Conservation (phyloP, 768 basidiomycete genomes). For the Pleurotus ostreatus region DNA sequence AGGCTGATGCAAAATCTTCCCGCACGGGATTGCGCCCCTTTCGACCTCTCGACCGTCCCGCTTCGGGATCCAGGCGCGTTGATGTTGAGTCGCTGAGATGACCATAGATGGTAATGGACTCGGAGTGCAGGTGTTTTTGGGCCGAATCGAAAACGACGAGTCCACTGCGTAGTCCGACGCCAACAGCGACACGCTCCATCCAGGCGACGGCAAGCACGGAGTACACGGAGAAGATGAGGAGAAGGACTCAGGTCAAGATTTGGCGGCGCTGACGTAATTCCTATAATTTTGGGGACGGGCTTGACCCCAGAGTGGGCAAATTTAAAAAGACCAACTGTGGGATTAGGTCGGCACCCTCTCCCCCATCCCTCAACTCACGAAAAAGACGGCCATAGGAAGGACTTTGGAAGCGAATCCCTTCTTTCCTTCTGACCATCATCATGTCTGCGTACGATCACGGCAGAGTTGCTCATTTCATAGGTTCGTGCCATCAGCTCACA, state of each 20-base stretch:
- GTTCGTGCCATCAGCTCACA: constrained; percentile 20
- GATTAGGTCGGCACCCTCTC: not conserved
- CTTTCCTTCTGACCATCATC: constrained; percentile 14
- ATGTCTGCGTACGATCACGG: constrained; percentile 55
- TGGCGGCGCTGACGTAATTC: constrained; percentile 6
- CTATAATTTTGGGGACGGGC: constrained; percentile 9
- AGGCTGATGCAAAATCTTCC: too few relatives aligned
- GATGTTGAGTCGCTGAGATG: not conserved
- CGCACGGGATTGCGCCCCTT: too few relatives aligned
- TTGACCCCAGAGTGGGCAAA: constrained; percentile 7
- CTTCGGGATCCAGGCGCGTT: not conserved
- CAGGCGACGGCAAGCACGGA: not conserved
- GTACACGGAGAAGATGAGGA: not conserved
- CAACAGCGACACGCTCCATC: not conserved
- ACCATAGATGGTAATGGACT: not conserved
- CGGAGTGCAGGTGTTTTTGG: not conserved
- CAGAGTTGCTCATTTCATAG: constrained; percentile 52
- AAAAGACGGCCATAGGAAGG: constrained; percentile 12
- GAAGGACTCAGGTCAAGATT: not conserved
- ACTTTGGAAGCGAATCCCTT: constrained; percentile 9
- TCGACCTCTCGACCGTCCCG: too few relatives aligned
- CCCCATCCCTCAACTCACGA: not conserved
- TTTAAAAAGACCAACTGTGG: constrained; percentile 2
- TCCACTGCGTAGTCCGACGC: not conserved
- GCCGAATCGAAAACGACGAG: not conserved